Conservation (phyloP, 116 monocot genomes). For the Cymodocea nodosa region DNA sequence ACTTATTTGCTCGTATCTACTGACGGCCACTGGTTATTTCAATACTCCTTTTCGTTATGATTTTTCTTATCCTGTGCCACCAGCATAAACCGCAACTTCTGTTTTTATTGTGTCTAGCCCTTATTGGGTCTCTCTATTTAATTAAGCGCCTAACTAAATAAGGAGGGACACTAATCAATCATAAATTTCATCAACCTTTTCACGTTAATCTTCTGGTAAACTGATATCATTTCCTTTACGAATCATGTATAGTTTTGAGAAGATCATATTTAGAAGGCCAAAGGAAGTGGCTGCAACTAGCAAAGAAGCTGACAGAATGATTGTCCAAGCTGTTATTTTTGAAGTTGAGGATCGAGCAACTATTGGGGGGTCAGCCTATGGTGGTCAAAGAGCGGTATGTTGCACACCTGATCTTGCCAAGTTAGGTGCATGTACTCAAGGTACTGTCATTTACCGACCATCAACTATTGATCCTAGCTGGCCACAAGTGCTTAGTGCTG, state of each 20-base stretch:
- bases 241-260: slow-evolving; percentile 31
- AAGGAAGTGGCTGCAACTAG: slow-evolving; percentile 27
- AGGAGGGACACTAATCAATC: no score
- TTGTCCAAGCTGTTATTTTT: slow-evolving; percentile 78
- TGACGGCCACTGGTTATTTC: no score
- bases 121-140: no score
- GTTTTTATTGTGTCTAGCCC: no score
- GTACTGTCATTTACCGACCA: slow-evolving; percentile 53
- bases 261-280: slow-evolving; percentile 52
- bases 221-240: not conserved
- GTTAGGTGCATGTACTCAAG: slow-evolving; percentile 61
- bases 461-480: slow-evolving; percentile 49
- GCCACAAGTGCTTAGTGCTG: slow-evolving; percentile 48
- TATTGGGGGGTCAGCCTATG: slow-evolving; percentile 89
- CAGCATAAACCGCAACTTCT: no score
- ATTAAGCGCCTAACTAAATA: no score
- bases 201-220: no score
- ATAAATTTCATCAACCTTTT: no score
- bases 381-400: slow-evolving; percentile 83
- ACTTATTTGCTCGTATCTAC: no score
- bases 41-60: no score
- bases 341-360: slow-evolving; percentile 67
- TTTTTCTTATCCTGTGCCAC: no score
- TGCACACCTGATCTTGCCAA: slow-evolving; percentile 93
- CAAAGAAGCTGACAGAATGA: slow-evolving; percentile 23